A percentile compares a stretch with the other conserved stretches of the same genome.
These are phyloP conservation scores for Magnolia changhungtana DNA, from an alignment of 164 flowering plant species.

Conservation along the genomic window DNA sequence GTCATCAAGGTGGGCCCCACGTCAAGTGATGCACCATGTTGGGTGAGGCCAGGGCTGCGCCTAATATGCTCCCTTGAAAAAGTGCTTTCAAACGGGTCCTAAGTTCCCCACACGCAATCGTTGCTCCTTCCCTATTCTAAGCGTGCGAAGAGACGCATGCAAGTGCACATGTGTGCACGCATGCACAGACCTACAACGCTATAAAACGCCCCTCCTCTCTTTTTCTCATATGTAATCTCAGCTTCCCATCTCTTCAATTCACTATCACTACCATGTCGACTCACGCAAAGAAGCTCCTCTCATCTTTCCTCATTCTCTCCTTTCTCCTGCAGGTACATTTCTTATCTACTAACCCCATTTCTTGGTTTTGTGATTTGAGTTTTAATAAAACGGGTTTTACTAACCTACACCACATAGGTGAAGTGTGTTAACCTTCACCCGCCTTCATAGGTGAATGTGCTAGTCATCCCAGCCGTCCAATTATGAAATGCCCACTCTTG, in stretches of 20 bases:
- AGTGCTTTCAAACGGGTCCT: neutral
- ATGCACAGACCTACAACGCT: neutral
- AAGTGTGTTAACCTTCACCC: no score
- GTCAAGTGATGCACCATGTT: neutral
- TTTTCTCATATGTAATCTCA: neutral
- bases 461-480: no score
- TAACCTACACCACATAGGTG: neutral
- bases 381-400: neutral
- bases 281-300: neutral
- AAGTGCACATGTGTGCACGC: neutral
- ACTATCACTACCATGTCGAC: neutral
- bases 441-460: no score
- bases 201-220: conserved; percentile 1
- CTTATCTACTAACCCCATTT: neutral
- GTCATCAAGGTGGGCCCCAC: no score
- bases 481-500: no score
- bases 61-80: neutral
- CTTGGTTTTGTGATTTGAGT: neutral
- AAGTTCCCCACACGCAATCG: neutral
- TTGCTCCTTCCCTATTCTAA: neutral
- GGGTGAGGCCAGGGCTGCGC: neutral
- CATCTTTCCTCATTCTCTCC: conserved; percentile 7
- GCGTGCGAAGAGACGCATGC: no score
- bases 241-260: neutral
- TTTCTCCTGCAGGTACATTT: conserved; percentile 3